These are phyloP conservation scores for Globisporangium parvum DNA, from an alignment of 352 stramenopile genomes.

Conservation along the genomic window DNA sequence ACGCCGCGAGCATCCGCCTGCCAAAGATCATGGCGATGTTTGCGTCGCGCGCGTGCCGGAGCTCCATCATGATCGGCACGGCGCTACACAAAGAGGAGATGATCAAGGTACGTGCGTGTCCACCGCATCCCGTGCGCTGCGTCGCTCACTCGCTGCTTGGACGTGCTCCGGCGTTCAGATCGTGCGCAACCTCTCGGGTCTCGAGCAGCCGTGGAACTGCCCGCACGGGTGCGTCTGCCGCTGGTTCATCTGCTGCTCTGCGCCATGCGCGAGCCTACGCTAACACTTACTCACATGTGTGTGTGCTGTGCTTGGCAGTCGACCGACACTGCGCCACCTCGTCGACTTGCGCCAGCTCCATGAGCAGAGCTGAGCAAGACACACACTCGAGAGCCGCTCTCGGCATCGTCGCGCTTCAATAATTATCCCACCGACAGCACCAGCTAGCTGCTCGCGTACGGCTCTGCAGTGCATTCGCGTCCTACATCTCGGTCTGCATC, in stretches of 20 bases:
- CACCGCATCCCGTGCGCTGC: background rate
- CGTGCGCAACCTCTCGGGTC: slow-evolving; percentile 82
- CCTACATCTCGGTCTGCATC: too few relatives aligned
- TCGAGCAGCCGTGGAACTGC: slow-evolving; percentile 97
- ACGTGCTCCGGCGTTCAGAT: slow-evolving; percentile 28
- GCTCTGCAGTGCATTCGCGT: too few relatives aligned
- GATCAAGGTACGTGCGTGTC: slow-evolving; percentile 67
- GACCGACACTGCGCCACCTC: slow-evolving; percentile 78
- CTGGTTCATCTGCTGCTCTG: background rate
- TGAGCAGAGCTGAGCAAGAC: slow-evolving; percentile 12
- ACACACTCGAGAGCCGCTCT: background rate
- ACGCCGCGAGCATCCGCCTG: slow-evolving; percentile 65
- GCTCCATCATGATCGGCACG: slow-evolving; percentile 96
- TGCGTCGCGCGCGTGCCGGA: slow-evolving; percentile 92
- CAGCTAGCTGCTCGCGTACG: too few relatives aligned
- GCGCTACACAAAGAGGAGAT: slow-evolving; percentile 91
- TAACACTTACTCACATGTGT: background rate
- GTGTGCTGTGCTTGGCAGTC: slow-evolving; percentile 14
- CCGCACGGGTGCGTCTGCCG: slow-evolving; percentile 61
- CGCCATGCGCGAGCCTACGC: background rate
- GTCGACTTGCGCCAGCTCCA: slow-evolving; percentile 43
- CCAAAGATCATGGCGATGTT: slow-evolving; percentile 96
- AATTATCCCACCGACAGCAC: too few relatives aligned
- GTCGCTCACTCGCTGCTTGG: background rate
- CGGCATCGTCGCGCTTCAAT: too few relatives aligned